phyloP scores from a whole-genome alignment of 352 stramenopile genomes.

The Phytopythium montanum region DNA sequence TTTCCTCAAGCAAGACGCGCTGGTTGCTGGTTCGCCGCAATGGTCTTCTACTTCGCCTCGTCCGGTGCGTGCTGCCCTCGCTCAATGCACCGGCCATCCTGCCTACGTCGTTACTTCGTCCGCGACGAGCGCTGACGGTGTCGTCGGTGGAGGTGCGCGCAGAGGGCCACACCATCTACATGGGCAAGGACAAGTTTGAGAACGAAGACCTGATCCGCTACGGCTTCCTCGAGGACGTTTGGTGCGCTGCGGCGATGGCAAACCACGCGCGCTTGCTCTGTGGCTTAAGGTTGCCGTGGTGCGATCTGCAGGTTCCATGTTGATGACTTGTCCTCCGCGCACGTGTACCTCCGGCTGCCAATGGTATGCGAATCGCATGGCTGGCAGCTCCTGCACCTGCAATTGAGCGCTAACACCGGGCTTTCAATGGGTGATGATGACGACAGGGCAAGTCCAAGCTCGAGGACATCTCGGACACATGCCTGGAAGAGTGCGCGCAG shows the following conservation, averaged over 20 bases:
- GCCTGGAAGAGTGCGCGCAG: constrained; percentile 88
- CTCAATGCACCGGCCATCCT: background rate
- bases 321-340: constrained; percentile 96
- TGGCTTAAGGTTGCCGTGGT: background rate
- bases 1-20: too few species aligned
- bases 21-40: constrained; percentile 11
- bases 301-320: constrained; percentile 90
- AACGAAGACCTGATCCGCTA: constrained; percentile 99
- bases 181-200: constrained; percentile 99
- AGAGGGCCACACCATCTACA: constrained; percentile 94
- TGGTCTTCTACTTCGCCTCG: constrained; percentile 87
- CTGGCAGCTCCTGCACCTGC: background rate
- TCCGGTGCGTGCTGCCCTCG: constrained; percentile 47
- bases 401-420: background rate
- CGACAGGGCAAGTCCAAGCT: constrained; percentile 62
- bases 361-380: constrained; percentile 30
- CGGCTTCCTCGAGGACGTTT: constrained; percentile 94
- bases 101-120: background rate
- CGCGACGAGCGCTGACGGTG: background rate
- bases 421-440: background rate
- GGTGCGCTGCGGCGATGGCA: constrained; percentile 25
- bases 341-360: constrained; percentile 97
- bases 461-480: constrained; percentile 75
- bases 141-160: background rate
- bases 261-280: background rate